Percentiles rank a stretch among this genome's conserved stretches.
These are phyloP conservation scores for Pichia sp. DNA, from an alignment of 1,139 yeast species.

Conservation along the genomic window DNA sequence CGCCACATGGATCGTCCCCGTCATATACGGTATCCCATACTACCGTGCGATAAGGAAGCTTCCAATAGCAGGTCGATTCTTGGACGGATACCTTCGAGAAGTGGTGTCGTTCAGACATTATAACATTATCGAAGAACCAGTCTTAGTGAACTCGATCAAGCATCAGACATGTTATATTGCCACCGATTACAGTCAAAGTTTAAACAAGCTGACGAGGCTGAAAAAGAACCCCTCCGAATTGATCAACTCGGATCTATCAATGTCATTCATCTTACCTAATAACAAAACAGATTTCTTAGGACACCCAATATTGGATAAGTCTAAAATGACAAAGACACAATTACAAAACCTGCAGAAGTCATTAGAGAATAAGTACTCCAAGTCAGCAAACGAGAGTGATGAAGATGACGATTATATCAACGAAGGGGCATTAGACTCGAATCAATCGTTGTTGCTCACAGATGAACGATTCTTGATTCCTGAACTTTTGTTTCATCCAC, in stretches of 20 bases:
- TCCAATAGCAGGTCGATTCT: constrained; percentile 80
- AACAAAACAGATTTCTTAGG: constrained; percentile 77
- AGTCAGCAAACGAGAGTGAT: constrained; percentile 10
- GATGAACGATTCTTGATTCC: constrained; percentile 91
- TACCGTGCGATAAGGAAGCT: constrained; percentile 77
- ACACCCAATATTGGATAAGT: constrained; percentile 41
- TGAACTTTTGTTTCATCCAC: constrained; percentile 85
- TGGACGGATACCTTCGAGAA: constrained; percentile 82
- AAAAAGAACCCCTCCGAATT: constrained; percentile 19
- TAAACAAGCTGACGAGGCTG: constrained; percentile 40
- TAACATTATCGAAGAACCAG: constrained; percentile 90
- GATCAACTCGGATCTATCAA: constrained; percentile 28
- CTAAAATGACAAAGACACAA: constrained; percentile 10
- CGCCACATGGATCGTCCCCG: constrained; percentile 85
- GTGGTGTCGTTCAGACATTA: constrained; percentile 88
- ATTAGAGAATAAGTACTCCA: constrained; percentile 4
- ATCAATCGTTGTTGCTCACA: constrained; percentile 61
- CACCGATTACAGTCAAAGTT: constrained; percentile 56
- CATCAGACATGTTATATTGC: constrained; percentile 80
- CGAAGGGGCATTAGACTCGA: neutral
- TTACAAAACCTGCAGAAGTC: constrained; percentile 7
- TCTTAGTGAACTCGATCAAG: constrained; percentile 80
- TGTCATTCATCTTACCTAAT: constrained; percentile 85
- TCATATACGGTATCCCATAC: constrained; percentile 73
- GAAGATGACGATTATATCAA: constrained; percentile 34